Evolutionary conservation across 1,284 basidiomycete species (phyloP), one percentile per base, ranked within the genome.

Genomic region (Irpex sp.): DNA sequence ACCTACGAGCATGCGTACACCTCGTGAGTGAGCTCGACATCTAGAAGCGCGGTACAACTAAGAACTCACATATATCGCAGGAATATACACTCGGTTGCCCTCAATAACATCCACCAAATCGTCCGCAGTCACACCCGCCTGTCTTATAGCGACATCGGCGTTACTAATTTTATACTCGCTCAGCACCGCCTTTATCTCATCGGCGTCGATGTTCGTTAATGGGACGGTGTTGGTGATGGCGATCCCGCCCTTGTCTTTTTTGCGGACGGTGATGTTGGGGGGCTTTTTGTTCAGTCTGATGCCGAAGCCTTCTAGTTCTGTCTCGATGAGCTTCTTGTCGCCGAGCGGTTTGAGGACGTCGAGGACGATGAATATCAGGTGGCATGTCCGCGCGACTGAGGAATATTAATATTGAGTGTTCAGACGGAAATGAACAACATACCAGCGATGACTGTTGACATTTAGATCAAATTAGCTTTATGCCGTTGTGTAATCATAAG

Each of bases 91-190:
- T 69, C 96, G 80, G 75, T 96, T 96, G 54, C 93, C 94, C 77
- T 96, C 94, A 62, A 96, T 87, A 39, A 96, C 93, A 71, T 97
- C 97, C 61, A 99, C 96, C n/a, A 99, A 78, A 73, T 99, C 96
- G 72, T 99, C 97, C 4, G 96, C 86, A 2, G 93, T 97, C n/a
- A 92, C 93, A 67, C 91, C 89, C 10, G 91, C 87, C 75, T 97
- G 90, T 63, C 97, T 88, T 71, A 99, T 98, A 5, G 94, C 89
- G 55, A 99, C 87, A 71, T 98, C 94, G n/a, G 84, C 88, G 70
- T 96, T 98, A 74, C 82, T 91, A 60, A 93, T 82, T 66, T 83
- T 89, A 77, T 98, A 99, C 77, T 99, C 97, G 73, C 88, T 89
- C 64, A 96, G 80, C 28, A 99, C 85, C n/a, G 97, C 97, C 71